These are phyloP conservation scores for Phalaenopsis aphrodite DNA, from an alignment of 106 monocot species.

Conservation along the genomic window DNA sequence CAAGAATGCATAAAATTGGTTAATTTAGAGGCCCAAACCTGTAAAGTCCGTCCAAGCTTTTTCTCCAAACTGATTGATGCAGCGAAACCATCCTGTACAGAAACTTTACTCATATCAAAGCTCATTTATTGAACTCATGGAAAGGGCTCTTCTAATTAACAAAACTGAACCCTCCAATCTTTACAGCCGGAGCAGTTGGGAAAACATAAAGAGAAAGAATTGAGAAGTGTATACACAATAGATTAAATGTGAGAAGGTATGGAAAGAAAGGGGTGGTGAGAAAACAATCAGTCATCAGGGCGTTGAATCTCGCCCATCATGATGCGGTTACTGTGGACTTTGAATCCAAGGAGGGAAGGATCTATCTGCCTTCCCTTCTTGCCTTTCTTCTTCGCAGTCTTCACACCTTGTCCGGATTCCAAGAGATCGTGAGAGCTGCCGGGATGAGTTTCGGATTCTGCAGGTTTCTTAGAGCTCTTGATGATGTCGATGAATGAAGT, in stretches of 20 bases:
- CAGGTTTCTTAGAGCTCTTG: slow-evolving; percentile 22
- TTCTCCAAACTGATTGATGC: too few relatives aligned
- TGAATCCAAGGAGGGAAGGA: slow-evolving; percentile 72
- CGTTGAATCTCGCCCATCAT: slow-evolving; percentile 91
- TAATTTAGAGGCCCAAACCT: too few relatives aligned
- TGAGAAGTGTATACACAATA: not conserved
- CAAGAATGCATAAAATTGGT: too few relatives aligned
- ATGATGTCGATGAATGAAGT: slow-evolving; percentile 73
- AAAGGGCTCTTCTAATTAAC: not conserved
- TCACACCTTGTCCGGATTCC: slow-evolving; percentile 14
- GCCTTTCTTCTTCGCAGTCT: slow-evolving; percentile 46
- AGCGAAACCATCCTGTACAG: too few relatives aligned
- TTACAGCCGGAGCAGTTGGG: not conserved
- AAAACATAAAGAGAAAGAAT: not conserved
- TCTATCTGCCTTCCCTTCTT: slow-evolving; percentile 80
- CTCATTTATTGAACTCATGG: not conserved
- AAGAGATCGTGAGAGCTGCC: slow-evolving; percentile 9
- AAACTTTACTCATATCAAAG: too few relatives aligned
- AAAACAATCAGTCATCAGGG: slow-evolving; percentile 32
- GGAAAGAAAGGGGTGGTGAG: not conserved
- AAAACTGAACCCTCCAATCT: slow-evolving; percentile 8
- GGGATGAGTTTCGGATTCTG: slow-evolving; percentile 6
- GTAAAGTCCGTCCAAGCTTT: too few relatives aligned
- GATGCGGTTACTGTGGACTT: slow-evolving; percentile 79
- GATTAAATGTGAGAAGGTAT: not conserved